These are phyloP conservation scores for Neoarthrinium moseri DNA, from an alignment of 2,329 filamentous ascomycete genomes.

Conservation along the genomic window DNA sequence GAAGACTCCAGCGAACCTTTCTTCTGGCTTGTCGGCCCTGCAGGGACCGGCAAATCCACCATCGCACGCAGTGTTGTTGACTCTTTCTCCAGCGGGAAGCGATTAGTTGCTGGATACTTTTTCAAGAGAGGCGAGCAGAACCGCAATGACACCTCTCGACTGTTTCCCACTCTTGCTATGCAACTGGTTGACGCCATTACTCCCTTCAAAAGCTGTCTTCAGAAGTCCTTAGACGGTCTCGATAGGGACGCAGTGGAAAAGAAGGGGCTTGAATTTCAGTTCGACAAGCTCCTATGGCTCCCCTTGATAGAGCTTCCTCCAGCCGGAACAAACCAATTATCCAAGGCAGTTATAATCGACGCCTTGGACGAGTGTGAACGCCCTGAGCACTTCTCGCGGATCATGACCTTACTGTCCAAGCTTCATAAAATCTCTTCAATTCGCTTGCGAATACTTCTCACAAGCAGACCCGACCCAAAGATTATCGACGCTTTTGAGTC, in stretches of 20 bases:
- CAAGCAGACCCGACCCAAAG: constrained; percentile 35
- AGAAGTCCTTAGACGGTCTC: constrained; percentile 9
- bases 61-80: constrained; percentile 5
- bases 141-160: constrained; percentile 6
- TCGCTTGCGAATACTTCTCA: constrained; percentile 32
- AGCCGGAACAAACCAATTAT: not conserved
- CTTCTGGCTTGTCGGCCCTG: constrained; percentile 9
- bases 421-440: constrained; percentile 12
- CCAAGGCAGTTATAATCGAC: constrained; percentile 26
- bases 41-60: constrained; percentile 12
- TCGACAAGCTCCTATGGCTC: constrained; percentile 35
- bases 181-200: not conserved
- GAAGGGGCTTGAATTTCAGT: constrained; percentile 36
- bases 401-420: constrained; percentile 25
- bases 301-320: constrained; percentile 24
- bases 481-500: constrained; percentile 30
- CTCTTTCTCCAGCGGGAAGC: constrained; percentile 3
- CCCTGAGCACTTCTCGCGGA: constrained; percentile 22
- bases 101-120: constrained; percentile 11
- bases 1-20: not conserved
- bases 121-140: constrained; percentile 13
- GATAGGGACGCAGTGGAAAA: constrained; percentile 28
- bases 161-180: constrained; percentile 9
- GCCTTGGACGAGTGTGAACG: constrained; percentile 32
- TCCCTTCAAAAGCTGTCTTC: constrained; percentile 1